Conservation (phyloP, 495 filamentous ascomycete species). For the Annulohypoxylon stygium region DNA sequence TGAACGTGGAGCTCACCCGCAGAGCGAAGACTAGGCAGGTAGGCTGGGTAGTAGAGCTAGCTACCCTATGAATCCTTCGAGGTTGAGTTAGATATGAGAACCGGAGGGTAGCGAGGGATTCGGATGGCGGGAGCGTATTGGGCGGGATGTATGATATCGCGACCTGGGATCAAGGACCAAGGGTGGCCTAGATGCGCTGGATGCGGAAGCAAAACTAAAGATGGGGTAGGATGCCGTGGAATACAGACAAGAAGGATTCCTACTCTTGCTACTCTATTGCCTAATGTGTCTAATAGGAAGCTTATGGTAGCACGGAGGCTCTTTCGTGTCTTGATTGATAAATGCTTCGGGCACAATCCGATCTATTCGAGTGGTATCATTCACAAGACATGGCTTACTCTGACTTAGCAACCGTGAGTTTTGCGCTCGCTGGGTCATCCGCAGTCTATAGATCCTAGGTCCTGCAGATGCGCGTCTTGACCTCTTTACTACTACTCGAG, state of each 20-base stretch:
- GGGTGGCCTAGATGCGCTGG: not conserved
- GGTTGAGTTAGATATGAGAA: slow-evolving; percentile 29
- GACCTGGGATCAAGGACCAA: not conserved
- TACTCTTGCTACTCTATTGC: slow-evolving; percentile 33
- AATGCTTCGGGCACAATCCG: slow-evolving; percentile 37
- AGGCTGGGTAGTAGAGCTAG: slow-evolving; percentile 28
- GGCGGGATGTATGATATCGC: slow-evolving; percentile 34
- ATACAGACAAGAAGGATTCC: slow-evolving; percentile 24
- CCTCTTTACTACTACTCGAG: slow-evolving; percentile 32
- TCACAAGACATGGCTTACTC: slow-evolving; percentile 27
- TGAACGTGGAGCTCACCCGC: slow-evolving; percentile 35
- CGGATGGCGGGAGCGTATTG: slow-evolving; percentile 10
- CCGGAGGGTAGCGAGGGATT: slow-evolving; percentile 12
- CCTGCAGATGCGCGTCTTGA: slow-evolving; percentile 49
- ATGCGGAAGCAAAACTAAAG: not conserved
- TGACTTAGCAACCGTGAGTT: slow-evolving; percentile 30
- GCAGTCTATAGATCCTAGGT: slow-evolving; percentile 20
- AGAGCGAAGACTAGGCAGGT: slow-evolving; percentile 23
- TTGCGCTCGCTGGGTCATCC: slow-evolving; percentile 35
- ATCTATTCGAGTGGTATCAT: slow-evolving; percentile 26
- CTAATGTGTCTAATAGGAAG: slow-evolving; percentile 35
- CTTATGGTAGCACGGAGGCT: slow-evolving; percentile 51
- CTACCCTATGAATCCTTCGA: slow-evolving; percentile 41
- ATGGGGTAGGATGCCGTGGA: slow-evolving; percentile 30
- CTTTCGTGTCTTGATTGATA: slow-evolving; percentile 40